Evolutionary conservation across 306 rosid species (phyloP).

Genomic region (Arachis hypogaea): DNA sequence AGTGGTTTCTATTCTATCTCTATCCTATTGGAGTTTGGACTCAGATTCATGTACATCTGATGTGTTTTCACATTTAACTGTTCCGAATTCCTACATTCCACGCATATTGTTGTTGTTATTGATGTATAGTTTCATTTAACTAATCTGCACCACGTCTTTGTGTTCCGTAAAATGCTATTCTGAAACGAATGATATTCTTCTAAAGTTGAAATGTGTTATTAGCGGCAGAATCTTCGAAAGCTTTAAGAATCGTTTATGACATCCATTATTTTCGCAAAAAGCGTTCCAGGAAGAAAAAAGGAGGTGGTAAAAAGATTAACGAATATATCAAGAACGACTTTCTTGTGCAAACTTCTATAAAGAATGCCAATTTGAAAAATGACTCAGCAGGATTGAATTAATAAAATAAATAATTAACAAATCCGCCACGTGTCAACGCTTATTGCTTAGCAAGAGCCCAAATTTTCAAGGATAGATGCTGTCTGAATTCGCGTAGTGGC

Average conservation of each 20-base stretch:
- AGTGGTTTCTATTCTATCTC: slow-evolving; percentile 9
- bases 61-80: slow-evolving; percentile 16
- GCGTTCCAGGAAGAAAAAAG: slow-evolving; percentile 27
- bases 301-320: slow-evolving; percentile 10
- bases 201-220: slow-evolving; percentile 17
- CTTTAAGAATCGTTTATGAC: slow-evolving; percentile 48
- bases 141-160: neutral
- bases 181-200: slow-evolving; percentile 14
- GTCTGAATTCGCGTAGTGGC: neutral
- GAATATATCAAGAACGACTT: slow-evolving; percentile 39
- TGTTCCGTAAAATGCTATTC: slow-evolving; percentile 22
- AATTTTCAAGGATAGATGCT: neutral
- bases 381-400: slow-evolving; percentile 41
- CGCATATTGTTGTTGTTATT: neutral
- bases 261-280: slow-evolving; percentile 51
- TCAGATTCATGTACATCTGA: neutral
- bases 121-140: neutral
- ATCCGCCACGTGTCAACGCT: slow-evolving; percentile 20
- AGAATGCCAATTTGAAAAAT: slow-evolving; percentile 38
- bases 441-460: slow-evolving; percentile 32
- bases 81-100: neutral
- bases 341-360: neutral
- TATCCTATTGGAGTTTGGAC: neutral
- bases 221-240: slow-evolving; percentile 31
- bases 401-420: neutral